Evolutionary conservation across 1,284 basidiomycete species (phyloP), one percentile per base, ranked within the genome.

Genomic region (Cutaneotrichosporon curvatum): DNA sequence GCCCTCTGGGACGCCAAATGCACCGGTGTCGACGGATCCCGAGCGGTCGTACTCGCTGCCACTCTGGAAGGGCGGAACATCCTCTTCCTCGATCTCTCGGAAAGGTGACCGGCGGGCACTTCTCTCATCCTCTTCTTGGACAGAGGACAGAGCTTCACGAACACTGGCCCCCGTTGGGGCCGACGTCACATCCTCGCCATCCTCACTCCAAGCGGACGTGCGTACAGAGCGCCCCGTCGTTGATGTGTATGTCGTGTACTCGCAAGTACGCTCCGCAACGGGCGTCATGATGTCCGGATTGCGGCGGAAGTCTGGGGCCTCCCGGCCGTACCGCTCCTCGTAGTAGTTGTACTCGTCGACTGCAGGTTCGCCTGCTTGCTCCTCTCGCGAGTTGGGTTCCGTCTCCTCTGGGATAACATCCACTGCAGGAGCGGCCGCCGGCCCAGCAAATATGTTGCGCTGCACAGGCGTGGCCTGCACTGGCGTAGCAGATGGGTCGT

Each of bases 201-300:
- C 32, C 20, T 43, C 36, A 19, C 41, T 32, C 40, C 8, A 42
- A 6, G 2, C 37, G 8, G 38, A 33, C 19, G 23, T 22, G 20
- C 38, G 43, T 4, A 44, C 40, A 3, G 44, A 45, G 11, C 43
- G 43, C 8, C 19, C 25, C 7, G 25, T 47, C 34, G 23, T 38
- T 23, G 36, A 43, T 37, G 42, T 82, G 55, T 79, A 81, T 34
- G 74, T 76, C 4, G 85, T 87, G 63, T 79, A 90, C 66, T 96
- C 92, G 60, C 80, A 81, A 5, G 91, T 95, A 33, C 90, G 78
- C 70, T 96, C 92, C 4, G 87, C 87, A 62, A 96, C 94, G 1
- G 91, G 91, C 10, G 91, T 95, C 86, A 96, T 88, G 45, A 87
- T 81, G 59, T 87, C 82, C 31, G 33, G 45, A 71, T 88, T 37